A percentile compares a stretch with the other conserved stretches of the same genome.
These are phyloP conservation scores for Chytriomyces sp. DNA, from an alignment of 192 early-diverging fungal genomes.

Conservation along the genomic window DNA sequence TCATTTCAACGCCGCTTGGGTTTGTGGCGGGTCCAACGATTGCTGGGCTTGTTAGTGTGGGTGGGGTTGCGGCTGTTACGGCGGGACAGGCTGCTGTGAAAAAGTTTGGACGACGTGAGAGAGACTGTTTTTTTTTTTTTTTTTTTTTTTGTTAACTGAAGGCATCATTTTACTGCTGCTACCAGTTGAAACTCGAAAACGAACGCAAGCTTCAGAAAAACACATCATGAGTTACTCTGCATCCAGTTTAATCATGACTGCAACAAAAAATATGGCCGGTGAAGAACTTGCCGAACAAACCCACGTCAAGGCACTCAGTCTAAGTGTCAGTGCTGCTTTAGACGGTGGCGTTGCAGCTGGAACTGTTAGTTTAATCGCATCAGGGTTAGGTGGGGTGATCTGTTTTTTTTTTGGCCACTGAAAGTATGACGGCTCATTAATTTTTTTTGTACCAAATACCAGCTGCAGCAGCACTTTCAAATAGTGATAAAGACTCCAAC, in stretches of 20 bases:
- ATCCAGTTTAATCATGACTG: conserved; percentile 13
- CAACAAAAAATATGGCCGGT: conserved; percentile 15
- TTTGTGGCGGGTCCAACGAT: conserved; percentile 36
- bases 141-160: neutral
- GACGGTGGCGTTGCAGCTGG: conserved; percentile 45
- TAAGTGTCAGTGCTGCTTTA: conserved; percentile 35
- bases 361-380: conserved; percentile 35
- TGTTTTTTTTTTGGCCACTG: neutral
- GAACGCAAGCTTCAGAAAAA: conserved; percentile 11
- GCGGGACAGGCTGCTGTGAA: conserved; percentile 37
- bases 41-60: conserved; percentile 33
- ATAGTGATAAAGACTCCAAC: neutral
- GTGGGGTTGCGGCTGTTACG: conserved; percentile 35
- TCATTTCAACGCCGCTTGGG: conserved; percentile 32
- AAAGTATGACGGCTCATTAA: too few species aligned
- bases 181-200: conserved; percentile 34
- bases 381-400: conserved; percentile 41
- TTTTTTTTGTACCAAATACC: too few species aligned
- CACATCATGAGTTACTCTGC: conserved; percentile 31
- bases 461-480: neutral
- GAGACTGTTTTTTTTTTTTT: conserved; percentile 17
- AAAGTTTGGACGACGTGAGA: conserved; percentile 43
- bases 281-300: conserved; percentile 1
- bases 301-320: conserved; percentile 32
- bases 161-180: conserved; percentile 3